A percentile compares a stretch with the other conserved stretches of the same genome.
Evolutionary conservation across 83 land plant genomes (phyloP).

Genomic region (Isoetes engelmannii): DNA sequence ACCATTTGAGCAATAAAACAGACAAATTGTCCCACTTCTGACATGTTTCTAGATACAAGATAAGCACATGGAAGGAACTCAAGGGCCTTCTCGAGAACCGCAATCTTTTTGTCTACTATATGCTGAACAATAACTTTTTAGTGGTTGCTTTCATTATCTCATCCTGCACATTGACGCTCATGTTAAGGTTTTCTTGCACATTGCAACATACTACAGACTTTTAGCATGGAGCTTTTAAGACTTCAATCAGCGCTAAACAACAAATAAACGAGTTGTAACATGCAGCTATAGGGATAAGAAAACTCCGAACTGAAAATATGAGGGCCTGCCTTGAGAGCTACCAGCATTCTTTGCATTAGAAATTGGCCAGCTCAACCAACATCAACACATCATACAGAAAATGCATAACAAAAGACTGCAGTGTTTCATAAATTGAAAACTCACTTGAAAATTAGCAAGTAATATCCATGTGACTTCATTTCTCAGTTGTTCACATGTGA

Average conservation of each 20-base stretch:
- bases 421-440: neutral
- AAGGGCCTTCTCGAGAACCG: conserved; percentile 76
- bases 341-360: no score
- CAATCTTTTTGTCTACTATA: conserved; percentile 82
- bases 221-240: no score
- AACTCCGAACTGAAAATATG: no score
- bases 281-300: no score
- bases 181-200: no score
- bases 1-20: conserved; percentile 59
- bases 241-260: no score
- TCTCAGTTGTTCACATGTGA: conserved; percentile 69
- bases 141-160: conserved; percentile 53
- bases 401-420: neutral
- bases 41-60: conserved; percentile 66
- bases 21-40: conserved; percentile 47
- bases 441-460: conserved; percentile 89
- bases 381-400: no score
- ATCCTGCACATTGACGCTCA: no score
- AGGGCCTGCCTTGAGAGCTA: no score
- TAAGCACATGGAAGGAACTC: conserved; percentile 72
- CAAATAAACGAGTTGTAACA: no score
- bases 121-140: conserved; percentile 76
- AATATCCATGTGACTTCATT: conserved; percentile 76
- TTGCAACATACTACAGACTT: no score
- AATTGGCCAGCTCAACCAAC: no score